Percentiles rank a stretch among this genome's conserved stretches.
Conservation (phyloP, 2,329 filamentous ascomycete genomes). For the Arthrobotrys iridis region DNA sequence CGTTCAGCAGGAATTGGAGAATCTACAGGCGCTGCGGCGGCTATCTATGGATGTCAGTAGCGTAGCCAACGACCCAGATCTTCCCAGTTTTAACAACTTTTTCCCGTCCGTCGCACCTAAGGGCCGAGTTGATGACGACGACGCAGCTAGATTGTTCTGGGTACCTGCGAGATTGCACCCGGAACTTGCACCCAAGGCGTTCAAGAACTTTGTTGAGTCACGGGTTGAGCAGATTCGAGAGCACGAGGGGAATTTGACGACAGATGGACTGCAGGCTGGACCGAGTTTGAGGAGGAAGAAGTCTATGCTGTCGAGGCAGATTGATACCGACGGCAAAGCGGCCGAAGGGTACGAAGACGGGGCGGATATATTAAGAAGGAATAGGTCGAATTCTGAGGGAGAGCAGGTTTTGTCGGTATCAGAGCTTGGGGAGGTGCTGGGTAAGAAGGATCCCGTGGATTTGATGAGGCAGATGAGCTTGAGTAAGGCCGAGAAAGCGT, state of each 20-base stretch:
- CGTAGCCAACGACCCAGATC: conserved; percentile 74
- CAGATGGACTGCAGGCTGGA: conserved; percentile 67
- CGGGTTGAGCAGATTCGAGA: conserved; percentile 80
- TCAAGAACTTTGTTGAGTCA: conserved; percentile 95
- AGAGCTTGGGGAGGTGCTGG: conserved; percentile 79
- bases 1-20: conserved; percentile 90
- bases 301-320: conserved; percentile 92
- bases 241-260: conserved; percentile 68
- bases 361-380: conserved; percentile 79
- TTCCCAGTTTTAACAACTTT: conserved; percentile 75
- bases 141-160: conserved; percentile 90
- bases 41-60: conserved; percentile 92
- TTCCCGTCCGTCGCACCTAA: conserved; percentile 77
- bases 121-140: conserved; percentile 81
- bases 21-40: conserved; percentile 85
- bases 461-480: conserved; percentile 76
- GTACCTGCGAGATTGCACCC: conserved; percentile 94
- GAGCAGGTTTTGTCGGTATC: conserved; percentile 70
- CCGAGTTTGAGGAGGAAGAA: conserved; percentile 83
- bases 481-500: conserved; percentile 62
- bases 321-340: conserved; percentile 73
- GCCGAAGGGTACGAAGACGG: conserved; percentile 80
- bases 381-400: conserved; percentile 71
- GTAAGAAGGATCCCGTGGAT: conserved; percentile 72
- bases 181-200: conserved; percentile 92